Conservation (phyloP, 257 asterid species). For the Anisodus tanguticus region DNA sequence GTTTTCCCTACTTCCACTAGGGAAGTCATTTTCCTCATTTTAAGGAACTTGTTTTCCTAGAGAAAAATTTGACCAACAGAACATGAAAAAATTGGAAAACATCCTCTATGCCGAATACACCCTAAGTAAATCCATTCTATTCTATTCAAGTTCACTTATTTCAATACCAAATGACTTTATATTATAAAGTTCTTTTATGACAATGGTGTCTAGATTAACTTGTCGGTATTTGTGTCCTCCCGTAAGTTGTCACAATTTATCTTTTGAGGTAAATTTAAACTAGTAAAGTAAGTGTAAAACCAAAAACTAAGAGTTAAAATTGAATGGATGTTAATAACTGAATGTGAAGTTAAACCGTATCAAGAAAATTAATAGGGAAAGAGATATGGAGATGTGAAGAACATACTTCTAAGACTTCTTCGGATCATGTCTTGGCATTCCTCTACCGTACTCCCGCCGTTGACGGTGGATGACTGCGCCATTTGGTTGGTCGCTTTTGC, state of each 20-base stretch:
- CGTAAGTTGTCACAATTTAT: not conserved
- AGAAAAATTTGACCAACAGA: too few relatives aligned
- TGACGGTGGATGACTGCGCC: not conserved
- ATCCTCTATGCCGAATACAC: too few relatives aligned
- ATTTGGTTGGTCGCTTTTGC: not conserved
- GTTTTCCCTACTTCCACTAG: too few relatives aligned
- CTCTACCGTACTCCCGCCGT: constrained; percentile 12
- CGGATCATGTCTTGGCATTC: constrained; percentile 60
- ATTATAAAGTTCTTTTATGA: not conserved
- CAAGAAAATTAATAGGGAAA: not conserved
- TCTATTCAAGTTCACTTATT: not conserved
- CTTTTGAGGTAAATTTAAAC: not conserved
- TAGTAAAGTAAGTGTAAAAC: constrained; percentile 26
- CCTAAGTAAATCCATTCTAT: not conserved
- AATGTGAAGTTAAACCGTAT: not conserved
- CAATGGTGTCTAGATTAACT: not conserved
- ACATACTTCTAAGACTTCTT: constrained; percentile 64
- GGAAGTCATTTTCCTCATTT: too few relatives aligned
- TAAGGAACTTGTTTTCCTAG: too few relatives aligned
- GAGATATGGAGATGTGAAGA: not conserved
- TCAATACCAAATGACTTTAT: constrained; percentile 3
- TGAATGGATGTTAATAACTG: not conserved
- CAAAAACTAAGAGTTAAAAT: constrained; percentile 26
- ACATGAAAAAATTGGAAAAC: too few relatives aligned
- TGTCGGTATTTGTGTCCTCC: not conserved